These are phyloP conservation scores for Syncephalastrum racemosum DNA, from an alignment of 371 early-diverging fungal genomes.

Conservation along the genomic window DNA sequence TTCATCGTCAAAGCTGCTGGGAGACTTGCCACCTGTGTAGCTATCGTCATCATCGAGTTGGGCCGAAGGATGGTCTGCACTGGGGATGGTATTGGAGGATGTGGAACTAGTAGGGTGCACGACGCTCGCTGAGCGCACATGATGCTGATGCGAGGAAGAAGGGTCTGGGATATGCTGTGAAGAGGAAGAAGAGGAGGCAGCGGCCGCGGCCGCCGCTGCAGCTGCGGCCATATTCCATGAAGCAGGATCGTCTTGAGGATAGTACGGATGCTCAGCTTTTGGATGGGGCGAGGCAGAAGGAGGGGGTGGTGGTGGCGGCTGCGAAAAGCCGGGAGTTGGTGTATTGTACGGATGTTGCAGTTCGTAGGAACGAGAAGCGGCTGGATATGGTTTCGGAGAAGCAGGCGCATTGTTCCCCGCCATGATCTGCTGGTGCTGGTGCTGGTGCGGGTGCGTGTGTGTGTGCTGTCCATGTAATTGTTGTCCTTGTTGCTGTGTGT, in stretches of 20 bases:
- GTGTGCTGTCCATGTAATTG: too few relatives aligned
- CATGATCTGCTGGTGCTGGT: conserved; percentile 21
- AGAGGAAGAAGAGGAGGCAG: conserved; percentile 1
- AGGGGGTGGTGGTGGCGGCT: conserved; percentile 8
- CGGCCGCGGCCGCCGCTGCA: conserved; percentile 2
- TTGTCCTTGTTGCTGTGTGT: not conserved
- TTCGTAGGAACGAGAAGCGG: conserved; percentile 10
- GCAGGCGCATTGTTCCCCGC: conserved; percentile 17
- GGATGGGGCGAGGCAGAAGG: not conserved
- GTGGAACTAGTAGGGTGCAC: too few relatives aligned
- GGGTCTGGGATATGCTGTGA: too few relatives aligned
- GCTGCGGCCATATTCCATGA: conserved; percentile 1
- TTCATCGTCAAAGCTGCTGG: conserved; percentile 38
- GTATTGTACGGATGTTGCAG: conserved; percentile 15
- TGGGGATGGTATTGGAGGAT: too few relatives aligned
- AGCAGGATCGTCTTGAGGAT: too few relatives aligned
- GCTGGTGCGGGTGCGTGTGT: conserved; percentile 8
- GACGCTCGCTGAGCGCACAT: too few relatives aligned
- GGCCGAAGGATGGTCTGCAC: too few relatives aligned
- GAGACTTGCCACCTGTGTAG: too few relatives aligned
- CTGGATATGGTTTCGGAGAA: conserved; percentile 19
- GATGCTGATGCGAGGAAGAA: too few relatives aligned
- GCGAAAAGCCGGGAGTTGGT: conserved; percentile 11
- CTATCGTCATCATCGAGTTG: too few relatives aligned
- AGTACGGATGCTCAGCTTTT: too few relatives aligned